Conservation (phyloP, 257 asterid genomes). For the Ballota nigra region DNA sequence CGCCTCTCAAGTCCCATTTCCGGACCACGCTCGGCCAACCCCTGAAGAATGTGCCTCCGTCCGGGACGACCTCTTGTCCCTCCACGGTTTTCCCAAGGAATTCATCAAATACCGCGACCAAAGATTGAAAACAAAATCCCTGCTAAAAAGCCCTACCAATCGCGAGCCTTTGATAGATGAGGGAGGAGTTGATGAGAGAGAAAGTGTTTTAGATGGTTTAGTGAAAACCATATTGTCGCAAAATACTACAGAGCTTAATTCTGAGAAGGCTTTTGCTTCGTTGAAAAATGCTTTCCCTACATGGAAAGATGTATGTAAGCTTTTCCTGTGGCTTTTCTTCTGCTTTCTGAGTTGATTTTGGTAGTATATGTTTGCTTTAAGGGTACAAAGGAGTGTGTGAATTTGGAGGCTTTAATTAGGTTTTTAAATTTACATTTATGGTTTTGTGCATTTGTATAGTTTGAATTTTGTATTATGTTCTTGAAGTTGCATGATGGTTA, state of each 20-base stretch:
- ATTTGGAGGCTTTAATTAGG: background rate
- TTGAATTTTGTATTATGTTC: background rate
- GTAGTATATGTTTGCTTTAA: no score
- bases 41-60: conserved; percentile 69
- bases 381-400: no score
- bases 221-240: conserved; percentile 72
- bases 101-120: conserved; percentile 66
- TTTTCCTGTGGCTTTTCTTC: background rate
- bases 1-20: conserved; percentile 39
- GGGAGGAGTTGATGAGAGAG: conserved; percentile 33
- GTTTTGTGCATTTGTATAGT: background rate
- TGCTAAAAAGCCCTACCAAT: conserved; percentile 2
- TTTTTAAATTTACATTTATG: background rate
- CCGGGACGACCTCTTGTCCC: conserved; percentile 62
- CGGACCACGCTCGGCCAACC: conserved; percentile 53
- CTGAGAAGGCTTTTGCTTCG: conserved; percentile 74
- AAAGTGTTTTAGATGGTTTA: conserved; percentile 75
- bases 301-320: conserved; percentile 71
- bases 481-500: conserved; percentile 1
- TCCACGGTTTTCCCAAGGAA: conserved; percentile 80
- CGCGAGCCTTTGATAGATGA: conserved; percentile 25
- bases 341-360: background rate
- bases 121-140: conserved; percentile 38
- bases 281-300: conserved; percentile 71
- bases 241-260: conserved; percentile 78